Evolutionary conservation across 305 asterid species (phyloP), one percentile per base, ranked within the genome.

Genomic region (Fraxinus velutina): DNA sequence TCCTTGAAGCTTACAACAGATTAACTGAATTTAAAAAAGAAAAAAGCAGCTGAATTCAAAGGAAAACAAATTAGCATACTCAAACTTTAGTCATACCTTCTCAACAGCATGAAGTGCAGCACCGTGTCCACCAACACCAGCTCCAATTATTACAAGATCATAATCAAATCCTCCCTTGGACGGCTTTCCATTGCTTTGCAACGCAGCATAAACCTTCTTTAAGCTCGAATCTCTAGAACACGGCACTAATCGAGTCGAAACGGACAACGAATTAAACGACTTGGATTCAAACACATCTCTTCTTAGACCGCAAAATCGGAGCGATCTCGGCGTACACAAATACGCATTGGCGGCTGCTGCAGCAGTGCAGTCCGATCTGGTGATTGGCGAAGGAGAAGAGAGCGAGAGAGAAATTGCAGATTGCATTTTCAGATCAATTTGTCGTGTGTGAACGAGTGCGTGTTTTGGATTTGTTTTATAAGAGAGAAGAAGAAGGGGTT

Each of bases 81-180:
- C 73, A 8, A 10, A 9, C n/a, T 6, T 62, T 64, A 78, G 47
- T 8, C 42, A 44, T 75, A 93, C 99, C 94, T 92, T 93, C 86
- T 95, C 97, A 62, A 95, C 96, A 60, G 99, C 99, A 79, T 95
- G 99, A 86, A 95, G 97, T 52, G 99, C 98, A 78, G 99, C 98
- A 66, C 99, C 99, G 76, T 95, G 99, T 71, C 98, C 99, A 21
- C 99, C 99, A 85, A 95, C 99, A 62, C 99, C 99, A 83, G 99
- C 98, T 64, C 98, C 99, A 77, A 93, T 95, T 87, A 95, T 95
- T 60, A 93, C 94, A 73, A 95, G 91, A 90, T 95, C 99, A 86
- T 95, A 95, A 82, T 95, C 98, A 83, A 92, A 93, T 0, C 77
- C 91, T 33, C 83, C 33, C 6, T 81, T 77, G 13, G 97, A 90